These are phyloP conservation scores for Lasiodiplodia citricola DNA, from an alignment of 2,329 filamentous ascomycete genomes.

Conservation along the genomic window DNA sequence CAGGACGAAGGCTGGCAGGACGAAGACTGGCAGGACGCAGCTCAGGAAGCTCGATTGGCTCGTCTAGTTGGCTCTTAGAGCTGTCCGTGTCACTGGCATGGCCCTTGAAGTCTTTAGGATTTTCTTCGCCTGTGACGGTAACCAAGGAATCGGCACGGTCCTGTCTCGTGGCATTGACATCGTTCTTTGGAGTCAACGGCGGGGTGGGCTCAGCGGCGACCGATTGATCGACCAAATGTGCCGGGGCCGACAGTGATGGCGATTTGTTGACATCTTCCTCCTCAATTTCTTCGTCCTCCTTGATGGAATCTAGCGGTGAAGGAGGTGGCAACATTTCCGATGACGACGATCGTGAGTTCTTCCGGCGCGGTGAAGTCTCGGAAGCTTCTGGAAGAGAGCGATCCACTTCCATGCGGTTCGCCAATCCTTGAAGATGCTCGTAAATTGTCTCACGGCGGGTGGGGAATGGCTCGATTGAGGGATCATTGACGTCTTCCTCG, in stretches of 20 bases:
- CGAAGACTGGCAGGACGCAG: background rate
- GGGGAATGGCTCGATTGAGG: slow-evolving; percentile 40
- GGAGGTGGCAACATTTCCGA: slow-evolving; percentile 10
- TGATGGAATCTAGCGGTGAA: slow-evolving; percentile 24
- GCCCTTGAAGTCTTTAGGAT: background rate
- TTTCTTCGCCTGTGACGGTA: background rate
- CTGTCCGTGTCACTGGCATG: background rate
- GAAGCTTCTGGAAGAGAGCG: slow-evolving; percentile 6
- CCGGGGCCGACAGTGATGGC: background rate
- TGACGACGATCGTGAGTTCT: background rate
- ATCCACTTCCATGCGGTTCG: slow-evolving; percentile 19
- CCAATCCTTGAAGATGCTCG: slow-evolving; percentile 35
- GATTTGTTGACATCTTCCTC: background rate
- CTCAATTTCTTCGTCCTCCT: slow-evolving; percentile 16
- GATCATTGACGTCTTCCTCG: slow-evolving; percentile 24
- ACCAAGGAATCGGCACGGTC: slow-evolving; percentile 24
- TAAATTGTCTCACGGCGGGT: slow-evolving; percentile 41
- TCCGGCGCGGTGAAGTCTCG: background rate
- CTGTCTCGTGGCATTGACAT: background rate
- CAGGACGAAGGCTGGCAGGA: background rate
- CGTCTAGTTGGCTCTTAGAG: background rate
- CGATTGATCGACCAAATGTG: background rate
- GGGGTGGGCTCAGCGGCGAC: slow-evolving; percentile 15
- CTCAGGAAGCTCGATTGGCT: background rate
- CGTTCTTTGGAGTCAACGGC: slow-evolving; percentile 18